Conservation (phyloP, 106 monocot species). For the Agapanthus africanus region DNA sequence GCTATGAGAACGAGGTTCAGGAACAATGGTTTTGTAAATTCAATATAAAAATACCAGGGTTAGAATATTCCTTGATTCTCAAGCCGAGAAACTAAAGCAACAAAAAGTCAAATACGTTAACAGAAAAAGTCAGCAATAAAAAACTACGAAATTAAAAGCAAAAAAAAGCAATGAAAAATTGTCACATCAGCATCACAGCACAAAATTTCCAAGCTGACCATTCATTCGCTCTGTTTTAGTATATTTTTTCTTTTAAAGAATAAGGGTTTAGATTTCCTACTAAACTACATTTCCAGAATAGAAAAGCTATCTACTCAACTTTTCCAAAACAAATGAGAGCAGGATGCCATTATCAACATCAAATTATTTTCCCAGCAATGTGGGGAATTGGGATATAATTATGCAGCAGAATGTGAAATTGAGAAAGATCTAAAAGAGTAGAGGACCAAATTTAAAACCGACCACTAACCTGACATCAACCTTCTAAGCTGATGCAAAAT, state of each 20-base stretch:
- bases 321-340: neutral
- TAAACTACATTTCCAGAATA: neutral
- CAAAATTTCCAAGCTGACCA: neutral
- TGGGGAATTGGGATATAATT: neutral
- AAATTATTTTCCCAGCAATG: neutral
- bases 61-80: neutral
- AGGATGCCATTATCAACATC: neutral
- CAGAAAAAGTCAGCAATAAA: neutral
- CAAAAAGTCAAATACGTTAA: neutral
- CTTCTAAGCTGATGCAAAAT: constrained; percentile 2
- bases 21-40: too few relatives aligned
- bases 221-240: neutral
- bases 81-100: neutral
- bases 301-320: neutral
- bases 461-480: neutral
- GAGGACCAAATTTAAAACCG: neutral
- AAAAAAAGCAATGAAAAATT: neutral
- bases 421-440: neutral
- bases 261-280: neutral
- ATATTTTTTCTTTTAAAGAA: neutral
- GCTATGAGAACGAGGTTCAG: neutral
- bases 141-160: neutral
- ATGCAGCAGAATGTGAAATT: neutral
- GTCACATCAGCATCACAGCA: neutral
- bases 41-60: too few relatives aligned